A percentile compares a stretch with the other conserved stretches of the same genome.
phyloP scores from a whole-genome alignment of 2,329 filamentous ascomycete species.

The Trichoderma harzianum region DNA sequence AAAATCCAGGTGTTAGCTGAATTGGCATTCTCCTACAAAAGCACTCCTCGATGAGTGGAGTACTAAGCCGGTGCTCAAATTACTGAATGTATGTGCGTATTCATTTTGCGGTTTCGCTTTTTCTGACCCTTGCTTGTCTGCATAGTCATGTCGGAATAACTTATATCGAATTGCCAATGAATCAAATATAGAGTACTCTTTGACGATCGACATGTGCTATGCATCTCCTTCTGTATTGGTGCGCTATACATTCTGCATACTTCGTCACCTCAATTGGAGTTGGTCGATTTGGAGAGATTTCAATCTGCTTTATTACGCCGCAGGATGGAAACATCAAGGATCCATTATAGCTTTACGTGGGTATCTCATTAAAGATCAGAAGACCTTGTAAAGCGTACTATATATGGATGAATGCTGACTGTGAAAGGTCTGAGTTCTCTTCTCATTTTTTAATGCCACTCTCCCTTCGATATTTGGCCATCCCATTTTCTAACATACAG shows the following conservation, averaged over 20 bases:
- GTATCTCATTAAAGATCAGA: background rate
- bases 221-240: background rate
- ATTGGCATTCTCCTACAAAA: no score
- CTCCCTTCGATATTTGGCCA: background rate
- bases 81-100: no score
- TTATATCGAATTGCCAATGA: background rate
- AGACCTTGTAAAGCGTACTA: background rate
- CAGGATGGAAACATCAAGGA: background rate
- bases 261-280: background rate
- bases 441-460: background rate
- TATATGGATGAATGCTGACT: background rate
- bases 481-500: background rate
- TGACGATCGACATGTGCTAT: background rate
- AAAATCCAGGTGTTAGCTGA: no score
- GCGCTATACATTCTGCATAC: background rate
- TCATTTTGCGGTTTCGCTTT: no score
- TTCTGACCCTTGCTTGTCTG: background rate
- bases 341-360: background rate
- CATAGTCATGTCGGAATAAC: background rate
- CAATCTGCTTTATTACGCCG: background rate
- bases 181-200: background rate
- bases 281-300: background rate
- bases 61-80: no score
- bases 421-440: background rate
- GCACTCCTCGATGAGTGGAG: no score